Conservation (phyloP, 257 asterid genomes). For the Solanum clarkiae region DNA sequence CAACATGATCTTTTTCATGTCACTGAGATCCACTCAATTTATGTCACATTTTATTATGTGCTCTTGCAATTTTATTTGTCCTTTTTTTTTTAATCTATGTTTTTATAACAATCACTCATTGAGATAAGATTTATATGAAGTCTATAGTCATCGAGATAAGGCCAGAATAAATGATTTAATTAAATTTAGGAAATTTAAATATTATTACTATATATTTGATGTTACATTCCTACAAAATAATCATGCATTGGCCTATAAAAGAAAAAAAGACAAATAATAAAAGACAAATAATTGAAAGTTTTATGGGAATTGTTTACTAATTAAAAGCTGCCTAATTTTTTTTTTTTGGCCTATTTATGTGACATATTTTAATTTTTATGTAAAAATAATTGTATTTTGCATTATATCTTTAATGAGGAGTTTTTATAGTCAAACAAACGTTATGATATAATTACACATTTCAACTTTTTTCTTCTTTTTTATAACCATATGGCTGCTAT, state of each 20-base stretch:
- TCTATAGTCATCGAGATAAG: neutral
- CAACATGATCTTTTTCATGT: neutral
- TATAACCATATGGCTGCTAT: neutral
- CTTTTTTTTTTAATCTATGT: neutral
- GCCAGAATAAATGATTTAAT: neutral
- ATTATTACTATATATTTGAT: neutral
- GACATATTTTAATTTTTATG: no score
- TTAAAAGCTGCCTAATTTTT: no score
- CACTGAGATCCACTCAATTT: neutral
- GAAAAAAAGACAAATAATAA: neutral
- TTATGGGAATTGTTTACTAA: no score
- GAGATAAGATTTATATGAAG: neutral
- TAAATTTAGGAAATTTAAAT: neutral
- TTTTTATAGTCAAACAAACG: neutral
- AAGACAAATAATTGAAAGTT: neutral
- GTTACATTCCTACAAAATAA: neutral
- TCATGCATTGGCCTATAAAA: neutral
- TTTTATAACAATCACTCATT: neutral
- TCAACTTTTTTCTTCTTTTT: neutral
- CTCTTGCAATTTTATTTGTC: neutral
- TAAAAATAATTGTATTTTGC: no score
- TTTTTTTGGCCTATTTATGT: no score
- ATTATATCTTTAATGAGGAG: no score
- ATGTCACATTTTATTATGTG: neutral
- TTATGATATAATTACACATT: neutral